Base-by-base conservation (phyloP, 306 rosid species). In the Prunus campanulata region DNA sequence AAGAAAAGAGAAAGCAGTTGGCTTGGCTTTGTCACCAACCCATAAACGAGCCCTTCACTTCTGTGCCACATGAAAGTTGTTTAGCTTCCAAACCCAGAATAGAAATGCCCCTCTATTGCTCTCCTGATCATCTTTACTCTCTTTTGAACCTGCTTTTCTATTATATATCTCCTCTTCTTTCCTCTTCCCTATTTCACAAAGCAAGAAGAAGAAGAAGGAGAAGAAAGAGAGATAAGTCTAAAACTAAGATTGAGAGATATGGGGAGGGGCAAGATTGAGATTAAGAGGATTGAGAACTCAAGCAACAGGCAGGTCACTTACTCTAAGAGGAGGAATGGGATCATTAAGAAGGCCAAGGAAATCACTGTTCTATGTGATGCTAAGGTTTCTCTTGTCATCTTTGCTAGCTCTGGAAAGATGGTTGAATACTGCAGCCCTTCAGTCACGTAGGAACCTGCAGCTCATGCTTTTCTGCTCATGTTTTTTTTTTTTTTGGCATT, bases 221-320 rank as follows among this genome's bases (percentile, higher is more conserved):
- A 32, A 32, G 39, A 32, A 32, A 68, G 19, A 22, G 20, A 29
- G 20, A 39, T 32, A 39, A 47, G 46, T 39, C 44, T 39, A 63
- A 11, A 48, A 27, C n/a, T 15, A 70, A 48, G 8, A 18, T 44
- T 14, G 29, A 56, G 51, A 2, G 79, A 80, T 72, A 91, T 94
- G 98, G 98, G 98, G 50, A 90, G 98, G 30, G 98, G 97, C 16
- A 94, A 94, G 95, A 92, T 94, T 76, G 98, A 94, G 90, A 94
- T 94, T 51, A 92, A 89, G 85, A 92, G 96, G 80, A 94, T 92
- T 48, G 97, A 94, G 88, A 94, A 92, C 86, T 75, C 90, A 68
- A 92, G 76, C 83, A 92, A 88, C 89, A 94, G 98, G 81, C 88
- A 84, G 54, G 98, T 94, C 54, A 92, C 98, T 9, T 94, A 86